Base-by-base conservation (phyloP, 208 protist genomes). In the Vickermania ingenoplastis region DNA sequence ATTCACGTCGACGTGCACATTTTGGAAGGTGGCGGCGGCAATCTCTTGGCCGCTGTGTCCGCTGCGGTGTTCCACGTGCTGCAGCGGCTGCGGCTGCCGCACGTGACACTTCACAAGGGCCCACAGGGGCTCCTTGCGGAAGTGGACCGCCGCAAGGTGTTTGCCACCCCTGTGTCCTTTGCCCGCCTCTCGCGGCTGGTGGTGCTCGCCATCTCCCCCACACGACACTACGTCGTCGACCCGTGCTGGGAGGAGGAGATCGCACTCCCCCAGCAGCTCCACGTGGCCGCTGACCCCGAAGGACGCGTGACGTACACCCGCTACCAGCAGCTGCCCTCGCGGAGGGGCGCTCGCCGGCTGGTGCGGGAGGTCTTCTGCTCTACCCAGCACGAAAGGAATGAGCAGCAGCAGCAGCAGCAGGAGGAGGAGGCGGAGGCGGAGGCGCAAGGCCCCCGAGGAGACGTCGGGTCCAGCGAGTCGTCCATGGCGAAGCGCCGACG, bases 1-100 rank as follows among this genome's bases (percentile, higher is more conserved):
- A 61, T 90, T n/a, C 79, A 91, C 61, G 87, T 90, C 24, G 84
- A 94, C 49, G 80, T 90, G 48, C 81, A 90, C 50, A 65, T 94
- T 13, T 71, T 88, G 57, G 74, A 91, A 53, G 61, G 68, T 22
- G 55, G 21, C 28, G 84, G 82, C 4, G 87, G 87, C n/a, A 89
- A 82, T 54, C 24, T 89, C 13, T 49, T 81, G 7, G 61, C 74
- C 13, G 26, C 68, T 41, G 68, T 87, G 23, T 63, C 80, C 27
- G 53, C 79, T 26, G 83, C 83, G 45, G 78, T 94, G 51, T 77
- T 87, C 60, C 61, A 65, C n/a, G 87, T 71, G 25, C 75, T 94
- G 27, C 65, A 69, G 31, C 62, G 71, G 14, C 31, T 86, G 31
- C 51, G 58, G 50, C 64, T 94, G 31, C 87, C 87, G 0, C 56